phyloP scores from a whole-genome alignment of 805 yeast species.

The Maudiozyma barnettii region DNA sequence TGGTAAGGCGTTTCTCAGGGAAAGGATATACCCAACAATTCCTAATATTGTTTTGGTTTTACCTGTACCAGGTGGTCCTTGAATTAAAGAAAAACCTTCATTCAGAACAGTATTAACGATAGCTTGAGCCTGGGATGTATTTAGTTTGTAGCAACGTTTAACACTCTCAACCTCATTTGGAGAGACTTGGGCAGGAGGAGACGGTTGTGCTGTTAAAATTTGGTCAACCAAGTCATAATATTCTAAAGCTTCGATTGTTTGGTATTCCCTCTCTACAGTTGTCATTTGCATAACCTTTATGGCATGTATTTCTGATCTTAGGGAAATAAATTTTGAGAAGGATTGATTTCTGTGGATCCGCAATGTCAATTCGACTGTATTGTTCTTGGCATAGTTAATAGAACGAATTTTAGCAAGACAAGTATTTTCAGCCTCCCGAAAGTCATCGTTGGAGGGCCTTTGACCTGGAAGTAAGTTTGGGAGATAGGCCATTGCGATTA shows the following conservation, averaged over 20 bases:
- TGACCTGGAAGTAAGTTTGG: constrained; percentile 28
- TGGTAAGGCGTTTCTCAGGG: constrained; percentile 27
- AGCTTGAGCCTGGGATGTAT: constrained; percentile 86
- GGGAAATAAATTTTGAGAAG: constrained; percentile 45
- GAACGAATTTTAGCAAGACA: constrained; percentile 78
- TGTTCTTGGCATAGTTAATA: constrained; percentile 53
- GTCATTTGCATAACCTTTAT: constrained; percentile 78
- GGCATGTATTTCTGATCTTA: constrained; percentile 54
- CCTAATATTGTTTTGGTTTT: constrained; percentile 95
- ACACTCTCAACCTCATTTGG: constrained; percentile 34
- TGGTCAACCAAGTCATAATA: constrained; percentile 69
- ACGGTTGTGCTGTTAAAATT: constrained; percentile 59
- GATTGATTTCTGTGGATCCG: constrained; percentile 44
- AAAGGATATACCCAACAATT: constrained; percentile 67
- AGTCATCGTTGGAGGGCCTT: constrained; percentile 26
- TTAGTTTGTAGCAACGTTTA: constrained; percentile 48
- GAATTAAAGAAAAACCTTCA: constrained; percentile 81
- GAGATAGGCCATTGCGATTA: constrained; percentile 53
- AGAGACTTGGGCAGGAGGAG: constrained; percentile 20
- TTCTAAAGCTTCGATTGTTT: constrained; percentile 70
- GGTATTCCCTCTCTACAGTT: constrained; percentile 86
- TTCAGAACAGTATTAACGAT: constrained; percentile 60
- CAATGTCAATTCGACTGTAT: constrained; percentile 64
- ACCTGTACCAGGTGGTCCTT: constrained; percentile 99
- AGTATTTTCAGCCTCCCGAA: constrained; percentile 32